Base-by-base conservation (phyloP, 2,329 filamentous ascomycete species). In the Diplocarpon rosae region DNA sequence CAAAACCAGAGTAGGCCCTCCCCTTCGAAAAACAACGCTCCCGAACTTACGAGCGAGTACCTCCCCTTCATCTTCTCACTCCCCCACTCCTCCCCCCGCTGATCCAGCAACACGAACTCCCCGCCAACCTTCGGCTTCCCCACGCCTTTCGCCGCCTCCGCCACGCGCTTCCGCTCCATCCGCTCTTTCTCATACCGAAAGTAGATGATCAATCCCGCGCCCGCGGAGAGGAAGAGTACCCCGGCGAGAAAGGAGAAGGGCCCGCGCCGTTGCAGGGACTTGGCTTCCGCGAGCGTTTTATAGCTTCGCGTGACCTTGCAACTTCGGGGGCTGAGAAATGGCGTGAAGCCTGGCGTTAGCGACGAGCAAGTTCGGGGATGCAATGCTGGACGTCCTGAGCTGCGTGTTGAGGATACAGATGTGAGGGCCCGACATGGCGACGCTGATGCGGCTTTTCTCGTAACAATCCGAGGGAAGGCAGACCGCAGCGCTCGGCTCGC, bases 221-320 rank as follows among this genome's bases (percentile, higher is more conserved):
- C 88, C 2, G 88, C 83, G 37, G 75, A 62, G 52, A 96, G 72
- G 69, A 98, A 96, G 52, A 98, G 73, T 40, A 88, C 56, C 14
- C 87, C 90, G 28, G 90, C 83, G 66, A 87, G 90, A 78, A 85
- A 89, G 43, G 89, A 95, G 69, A 98, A 96, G 27, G 92, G 92
- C 82, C 46, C 46, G 15, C 57, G 60, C 28, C 48, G 48, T 44
- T 62, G 59, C 34, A 56, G 46, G 12, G 55, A 57, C 20, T 51
- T 49, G 36, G 56, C 53, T 41, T 63, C 61, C 46, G 62, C 49
- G 2, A 62, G 58, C 0, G 61, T 61, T 33, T 61, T 61, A 36
- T 60, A 60, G 9, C 38, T 10, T n/a, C 49, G 43, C n/a, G 45
- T 17, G 12, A 16, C n/a, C 10, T 29, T 12, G n/a, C 32, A 15